A percentile compares a stretch with the other conserved stretches of the same genome.
Conservation (phyloP, 257 asterid genomes). For the Ballota nigra region DNA sequence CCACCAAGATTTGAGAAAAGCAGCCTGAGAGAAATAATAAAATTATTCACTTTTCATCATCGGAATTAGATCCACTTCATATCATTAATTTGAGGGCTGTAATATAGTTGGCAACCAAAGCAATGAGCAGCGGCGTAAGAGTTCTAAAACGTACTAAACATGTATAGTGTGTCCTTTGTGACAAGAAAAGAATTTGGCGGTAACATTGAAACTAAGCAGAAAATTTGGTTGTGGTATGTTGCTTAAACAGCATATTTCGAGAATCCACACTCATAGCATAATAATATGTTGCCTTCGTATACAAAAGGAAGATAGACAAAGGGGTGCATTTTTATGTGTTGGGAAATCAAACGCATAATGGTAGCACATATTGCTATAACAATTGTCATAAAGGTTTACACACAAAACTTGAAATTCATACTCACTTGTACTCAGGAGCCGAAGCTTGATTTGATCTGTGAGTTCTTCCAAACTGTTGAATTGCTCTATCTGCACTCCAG, state of each 20-base stretch:
- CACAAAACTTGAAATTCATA: slow-evolving; percentile 19
- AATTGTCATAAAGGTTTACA: neutral
- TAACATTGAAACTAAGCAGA: neutral
- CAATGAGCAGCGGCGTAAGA: neutral
- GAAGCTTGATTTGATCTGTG: slow-evolving; percentile 99
- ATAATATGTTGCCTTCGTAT: neutral
- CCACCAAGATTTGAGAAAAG: slow-evolving; percentile 98
- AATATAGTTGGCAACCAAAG: slow-evolving; percentile 10
- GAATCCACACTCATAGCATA: slow-evolving; percentile 11
- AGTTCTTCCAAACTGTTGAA: slow-evolving; percentile 99
- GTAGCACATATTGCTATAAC: neutral
- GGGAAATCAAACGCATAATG: neutral
- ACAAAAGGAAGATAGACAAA: slow-evolving; percentile 5
- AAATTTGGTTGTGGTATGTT: neutral
- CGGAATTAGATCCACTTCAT: slow-evolving; percentile 17
- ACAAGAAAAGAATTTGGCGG: neutral
- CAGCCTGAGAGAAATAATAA: slow-evolving; percentile 43
- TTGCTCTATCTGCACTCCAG: slow-evolving; percentile 99
- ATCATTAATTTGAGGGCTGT: neutral
- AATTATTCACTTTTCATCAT: slow-evolving; percentile 6
- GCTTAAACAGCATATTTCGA: slow-evolving; percentile 2
- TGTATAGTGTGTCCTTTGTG: neutral
- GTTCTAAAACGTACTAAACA: slow-evolving; percentile 1
- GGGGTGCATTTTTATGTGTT: neutral
- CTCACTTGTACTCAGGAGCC: slow-evolving; percentile 93